Evolutionary conservation across 2,329 filamentous ascomycete genomes (phyloP), one percentile per base, ranked within the genome.

Genomic region (Sporothrix pseudoabietina): DNA sequence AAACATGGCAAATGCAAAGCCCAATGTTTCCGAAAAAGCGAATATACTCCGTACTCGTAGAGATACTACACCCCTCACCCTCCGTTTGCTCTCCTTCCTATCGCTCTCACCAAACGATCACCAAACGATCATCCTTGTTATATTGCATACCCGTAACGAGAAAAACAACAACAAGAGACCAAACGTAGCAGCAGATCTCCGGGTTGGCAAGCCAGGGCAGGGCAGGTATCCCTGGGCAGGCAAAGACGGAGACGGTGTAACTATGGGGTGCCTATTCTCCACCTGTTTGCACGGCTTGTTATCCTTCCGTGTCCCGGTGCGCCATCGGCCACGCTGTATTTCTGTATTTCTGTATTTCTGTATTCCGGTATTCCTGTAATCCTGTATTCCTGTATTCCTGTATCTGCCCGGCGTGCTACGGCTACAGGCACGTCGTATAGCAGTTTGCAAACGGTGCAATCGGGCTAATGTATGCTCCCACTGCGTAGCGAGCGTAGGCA

Each of bases 281-380:
- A 7, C 47, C 39, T 66, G 61, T 68, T 68, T 68, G 44, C 30
- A 68, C 65, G 44, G 61, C 61, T 47, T 47, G 61, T 66, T 22
- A 10, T 66, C 61, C 22, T 47, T 14, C 39, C 39, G 39, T 30
- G n/a, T 30, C 6, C 39, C n/a, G 39, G 61, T 47, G 22, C n/a
- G 5, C 39, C 39, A 63, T 30, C n/a, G 59, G 41, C 61, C 30
- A 49, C 19, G 22, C 52, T 55, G n/a, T 10, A 55, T 26, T 16
- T 4, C 44, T 49, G 44, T 49, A 14, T 14, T 14, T 49, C 26
- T 26, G 26, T 26, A 26, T 26, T 26, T 26, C 26, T 26, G 26
- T 1, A 55, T 26, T 16, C 10, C 44, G 19, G 44, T 19, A 14
- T 14, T n/a, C n/a, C 44, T 49, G 44, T 49, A 14, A 3, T 14